A percentile compares a stretch with the other conserved stretches of the same genome.
phyloP scores from a whole-genome alignment of 345 rosid species.

The Populus deltoides region DNA sequence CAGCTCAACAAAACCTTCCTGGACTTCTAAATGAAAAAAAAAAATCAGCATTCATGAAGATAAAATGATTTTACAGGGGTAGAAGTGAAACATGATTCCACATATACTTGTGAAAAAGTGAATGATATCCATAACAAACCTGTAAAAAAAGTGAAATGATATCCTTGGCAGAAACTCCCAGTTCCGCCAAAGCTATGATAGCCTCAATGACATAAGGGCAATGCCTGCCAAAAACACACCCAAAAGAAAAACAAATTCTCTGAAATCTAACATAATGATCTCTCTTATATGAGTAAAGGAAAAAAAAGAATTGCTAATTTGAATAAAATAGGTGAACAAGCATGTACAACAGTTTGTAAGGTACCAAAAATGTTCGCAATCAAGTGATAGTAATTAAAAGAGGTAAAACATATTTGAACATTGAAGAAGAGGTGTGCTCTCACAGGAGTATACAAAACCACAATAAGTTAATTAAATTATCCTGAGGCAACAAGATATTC shows the following conservation, averaged over 20 bases:
- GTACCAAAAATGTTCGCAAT: neutral
- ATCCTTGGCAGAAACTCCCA: constrained; percentile 85
- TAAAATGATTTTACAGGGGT: neutral
- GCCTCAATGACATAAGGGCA: constrained; percentile 88
- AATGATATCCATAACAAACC: constrained; percentile 42
- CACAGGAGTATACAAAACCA: neutral
- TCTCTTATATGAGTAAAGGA: neutral
- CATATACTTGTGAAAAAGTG: neutral
- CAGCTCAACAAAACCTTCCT: too few species aligned
- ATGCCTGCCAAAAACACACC: constrained; percentile 48
- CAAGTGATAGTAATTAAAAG: neutral
- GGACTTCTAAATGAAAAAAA: neutral
- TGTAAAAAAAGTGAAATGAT: constrained; percentile 71
- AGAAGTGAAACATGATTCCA: neutral
- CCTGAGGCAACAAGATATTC: neutral
- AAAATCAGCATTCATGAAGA: neutral
- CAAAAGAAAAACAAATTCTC: neutral
- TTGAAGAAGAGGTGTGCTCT: neutral
- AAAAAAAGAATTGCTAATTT: neutral
- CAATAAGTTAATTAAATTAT: neutral
- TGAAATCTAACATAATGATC: neutral
- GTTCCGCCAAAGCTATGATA: constrained; percentile 80
- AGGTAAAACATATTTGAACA: neutral
- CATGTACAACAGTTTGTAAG: neutral
- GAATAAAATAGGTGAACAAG: neutral